Evolutionary conservation across 202 grass and related monocot species (phyloP).

Genomic region (Panicum virgatum): DNA sequence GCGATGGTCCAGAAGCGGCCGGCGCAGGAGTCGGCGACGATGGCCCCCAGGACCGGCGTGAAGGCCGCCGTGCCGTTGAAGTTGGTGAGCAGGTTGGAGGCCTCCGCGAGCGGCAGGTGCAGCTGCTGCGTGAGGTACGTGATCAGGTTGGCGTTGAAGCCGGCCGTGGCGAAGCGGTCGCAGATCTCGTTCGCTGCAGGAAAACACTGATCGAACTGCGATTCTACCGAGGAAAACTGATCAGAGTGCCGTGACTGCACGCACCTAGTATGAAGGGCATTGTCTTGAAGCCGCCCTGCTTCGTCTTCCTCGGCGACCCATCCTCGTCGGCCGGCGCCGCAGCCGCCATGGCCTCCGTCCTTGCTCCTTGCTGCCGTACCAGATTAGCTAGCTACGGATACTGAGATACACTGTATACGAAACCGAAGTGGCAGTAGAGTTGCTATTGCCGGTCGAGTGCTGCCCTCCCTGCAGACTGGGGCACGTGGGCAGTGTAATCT

Average conservation of each 20-base stretch:
- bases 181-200: slow-evolving; percentile 69
- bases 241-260: slow-evolving; percentile 1
- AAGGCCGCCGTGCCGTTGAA: slow-evolving; percentile 68
- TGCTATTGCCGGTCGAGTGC: no score
- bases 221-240: not conserved
- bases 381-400: not conserved
- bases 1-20: slow-evolving; percentile 74
- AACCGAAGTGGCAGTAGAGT: no score
- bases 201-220: not conserved
- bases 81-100: slow-evolving; percentile 72
- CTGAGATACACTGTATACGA: not conserved
- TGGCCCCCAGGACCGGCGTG: slow-evolving; percentile 68
- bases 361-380: no score
- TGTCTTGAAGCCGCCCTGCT: slow-evolving; percentile 73
- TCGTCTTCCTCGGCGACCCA: slow-evolving; percentile 45
- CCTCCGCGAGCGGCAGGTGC: slow-evolving; percentile 74
- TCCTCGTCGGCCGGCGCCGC: slow-evolving; percentile 44
- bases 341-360: slow-evolving; percentile 22
- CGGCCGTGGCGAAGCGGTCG: slow-evolving; percentile 64
- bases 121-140: slow-evolving; percentile 79
- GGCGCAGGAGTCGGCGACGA: slow-evolving; percentile 65
- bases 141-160: slow-evolving; percentile 85
- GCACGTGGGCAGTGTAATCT: slow-evolving; percentile 28
- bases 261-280: slow-evolving; percentile 82
- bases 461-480: not conserved